Percentiles rank a stretch among this genome's conserved stretches.
These are phyloP conservation scores for Cladophialophora carrionii DNA, from an alignment of 2,329 filamentous ascomycete genomes.

Conservation along the genomic window DNA sequence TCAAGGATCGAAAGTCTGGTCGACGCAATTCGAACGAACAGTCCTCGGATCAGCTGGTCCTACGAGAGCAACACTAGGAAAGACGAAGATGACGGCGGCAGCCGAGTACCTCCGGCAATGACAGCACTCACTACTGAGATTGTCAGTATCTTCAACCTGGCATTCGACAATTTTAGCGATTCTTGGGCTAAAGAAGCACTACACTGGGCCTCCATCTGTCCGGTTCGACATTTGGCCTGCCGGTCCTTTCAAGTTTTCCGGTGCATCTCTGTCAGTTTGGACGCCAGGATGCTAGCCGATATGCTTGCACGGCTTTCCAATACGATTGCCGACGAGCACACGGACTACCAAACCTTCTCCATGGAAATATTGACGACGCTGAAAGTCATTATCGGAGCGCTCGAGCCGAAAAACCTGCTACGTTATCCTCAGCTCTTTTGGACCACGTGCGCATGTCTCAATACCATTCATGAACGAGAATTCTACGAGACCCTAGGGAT, in stretches of 20 bases:
- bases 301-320: conserved; percentile 96
- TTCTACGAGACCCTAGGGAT: conserved; percentile 91
- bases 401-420: conserved; percentile 76
- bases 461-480: conserved; percentile 94
- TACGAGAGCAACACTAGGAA: conserved; percentile 91
- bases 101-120: conserved; percentile 87
- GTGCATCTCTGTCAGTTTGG: conserved; percentile 85
- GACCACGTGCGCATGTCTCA: conserved; percentile 94
- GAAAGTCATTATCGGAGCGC: conserved; percentile 84
- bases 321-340: conserved; percentile 92
- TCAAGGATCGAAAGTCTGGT: conserved; percentile 83
- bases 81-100: conserved; percentile 69
- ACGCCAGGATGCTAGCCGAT: conserved; percentile 92
- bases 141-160: conserved; percentile 79
- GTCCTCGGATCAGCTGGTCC: conserved; percentile 83
- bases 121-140: conserved; percentile 78
- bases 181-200: conserved; percentile 88
- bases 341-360: conserved; percentile 93
- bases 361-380: conserved; percentile 97
- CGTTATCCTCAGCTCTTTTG: conserved; percentile 97
- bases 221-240: conserved; percentile 91
- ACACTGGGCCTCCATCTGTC: conserved; percentile 95
- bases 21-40: conserved; percentile 81
- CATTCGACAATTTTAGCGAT: conserved; percentile 83
- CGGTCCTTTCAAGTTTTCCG: conserved; percentile 97